Evolutionary conservation across 495 filamentous ascomycete species (phyloP).

Genomic region (Talaromyces ruber): DNA sequence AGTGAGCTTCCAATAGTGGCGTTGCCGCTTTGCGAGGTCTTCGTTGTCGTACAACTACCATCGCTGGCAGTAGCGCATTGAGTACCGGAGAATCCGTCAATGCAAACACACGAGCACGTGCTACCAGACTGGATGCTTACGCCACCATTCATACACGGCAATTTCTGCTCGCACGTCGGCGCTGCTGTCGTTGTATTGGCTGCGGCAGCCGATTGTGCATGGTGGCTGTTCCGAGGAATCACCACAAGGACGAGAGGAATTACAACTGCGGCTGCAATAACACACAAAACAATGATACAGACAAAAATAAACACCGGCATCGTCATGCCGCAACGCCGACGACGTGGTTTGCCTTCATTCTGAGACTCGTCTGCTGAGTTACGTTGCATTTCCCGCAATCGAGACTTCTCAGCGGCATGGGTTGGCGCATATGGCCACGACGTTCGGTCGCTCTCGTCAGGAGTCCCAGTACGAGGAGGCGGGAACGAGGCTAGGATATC

Average conservation of each 20-base stretch:
- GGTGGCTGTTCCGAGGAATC: constrained; percentile 35
- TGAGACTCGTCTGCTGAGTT: constrained; percentile 1
- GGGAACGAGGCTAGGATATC: constrained; percentile 92
- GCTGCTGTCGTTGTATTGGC: constrained; percentile 15
- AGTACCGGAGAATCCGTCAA: constrained; percentile 75
- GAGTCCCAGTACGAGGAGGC: constrained; percentile 59
- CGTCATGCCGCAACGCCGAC: constrained; percentile 73
- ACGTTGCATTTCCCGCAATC: constrained; percentile 4
- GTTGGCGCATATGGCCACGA: constrained; percentile 21
- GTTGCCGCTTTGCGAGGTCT: constrained; percentile 47
- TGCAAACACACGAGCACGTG: constrained; percentile 77
- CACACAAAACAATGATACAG: constrained; percentile 55
- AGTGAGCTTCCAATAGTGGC: constrained; percentile 76
- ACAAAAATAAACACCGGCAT: constrained; percentile 69
- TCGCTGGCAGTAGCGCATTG: constrained; percentile 55
- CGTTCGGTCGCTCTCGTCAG: constrained; percentile 23
- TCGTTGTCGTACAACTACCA: constrained; percentile 62
- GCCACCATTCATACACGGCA: constrained; percentile 72
- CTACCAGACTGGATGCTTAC: constrained; percentile 56
- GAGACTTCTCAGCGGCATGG: constrained; percentile 5
- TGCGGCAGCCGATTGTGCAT: constrained; percentile 6
- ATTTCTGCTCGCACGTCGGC: constrained; percentile 38
- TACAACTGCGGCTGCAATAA: constrained; percentile 83
- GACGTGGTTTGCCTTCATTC: constrained; percentile 11
- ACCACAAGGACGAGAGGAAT: constrained; percentile 79